These are phyloP conservation scores for Kalaharituber pfeilii DNA, from an alignment of 2,329 filamentous ascomycete species.

Conservation along the genomic window DNA sequence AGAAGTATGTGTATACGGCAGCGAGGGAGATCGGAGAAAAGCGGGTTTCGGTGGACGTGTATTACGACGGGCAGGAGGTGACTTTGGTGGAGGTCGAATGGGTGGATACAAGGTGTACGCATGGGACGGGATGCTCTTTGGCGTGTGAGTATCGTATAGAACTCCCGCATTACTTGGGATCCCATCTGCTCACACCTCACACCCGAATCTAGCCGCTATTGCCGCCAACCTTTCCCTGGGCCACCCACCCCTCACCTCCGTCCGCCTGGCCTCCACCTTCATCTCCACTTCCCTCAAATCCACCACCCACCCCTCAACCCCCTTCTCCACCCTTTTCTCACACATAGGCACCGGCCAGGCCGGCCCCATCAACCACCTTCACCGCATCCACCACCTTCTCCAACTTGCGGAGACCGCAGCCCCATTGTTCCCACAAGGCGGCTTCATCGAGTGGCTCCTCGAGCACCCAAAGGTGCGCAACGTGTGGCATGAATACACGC, in stretches of 20 bases:
- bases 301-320: too few species aligned
- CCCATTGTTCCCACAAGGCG: background rate
- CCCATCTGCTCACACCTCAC: too few species aligned
- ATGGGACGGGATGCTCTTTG: constrained; percentile 86
- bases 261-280: constrained; percentile 40
- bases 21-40: constrained; percentile 43
- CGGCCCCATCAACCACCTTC: constrained; percentile 51
- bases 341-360: constrained; percentile 38
- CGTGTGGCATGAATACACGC: constrained; percentile 58
- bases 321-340: constrained; percentile 41
- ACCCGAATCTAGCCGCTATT: constrained; percentile 39
- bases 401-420: constrained; percentile 29
- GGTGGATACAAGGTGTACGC: constrained; percentile 60
- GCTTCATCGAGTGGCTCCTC: constrained; percentile 67
- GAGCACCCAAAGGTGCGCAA: constrained; percentile 53
- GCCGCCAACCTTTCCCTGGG: constrained; percentile 42
- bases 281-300: constrained; percentile 35
- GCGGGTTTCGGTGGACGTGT: constrained; percentile 56
- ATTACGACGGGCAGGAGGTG: constrained; percentile 44
- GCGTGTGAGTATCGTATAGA: constrained; percentile 60
- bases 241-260: constrained; percentile 33
- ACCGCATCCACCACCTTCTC: constrained; percentile 42
- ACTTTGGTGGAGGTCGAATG: constrained; percentile 53
- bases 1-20: constrained; percentile 36
- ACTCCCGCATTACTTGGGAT: too few species aligned